These are phyloP conservation scores for Cladosporium sphaerospermum DNA, from an alignment of 2,329 filamentous ascomycete species.

Conservation along the genomic window DNA sequence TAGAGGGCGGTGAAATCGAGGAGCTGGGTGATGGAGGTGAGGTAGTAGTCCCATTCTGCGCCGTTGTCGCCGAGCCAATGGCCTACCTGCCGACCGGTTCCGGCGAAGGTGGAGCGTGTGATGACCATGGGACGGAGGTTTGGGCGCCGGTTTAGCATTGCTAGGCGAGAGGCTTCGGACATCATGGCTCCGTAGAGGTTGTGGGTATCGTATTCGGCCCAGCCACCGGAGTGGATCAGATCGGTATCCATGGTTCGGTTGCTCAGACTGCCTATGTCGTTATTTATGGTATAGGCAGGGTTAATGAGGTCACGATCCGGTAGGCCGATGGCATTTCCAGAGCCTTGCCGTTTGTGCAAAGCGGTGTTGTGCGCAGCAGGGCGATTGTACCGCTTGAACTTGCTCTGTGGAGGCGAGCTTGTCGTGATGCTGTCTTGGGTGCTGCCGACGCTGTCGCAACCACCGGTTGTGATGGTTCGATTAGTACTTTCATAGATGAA, in stretches of 20 bases:
- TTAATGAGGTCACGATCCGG: constrained; percentile 57
- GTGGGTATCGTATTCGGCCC: constrained; percentile 67
- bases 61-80: constrained; percentile 57
- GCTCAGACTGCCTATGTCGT: constrained; percentile 46
- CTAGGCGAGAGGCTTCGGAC: constrained; percentile 57
- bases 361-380: not conserved
- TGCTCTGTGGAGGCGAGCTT: constrained; percentile 22
- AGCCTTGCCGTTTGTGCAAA: constrained; percentile 9
- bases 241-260: constrained; percentile 56
- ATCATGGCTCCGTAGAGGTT: constrained; percentile 74
- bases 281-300: constrained; percentile 60
- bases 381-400: constrained; percentile 17
- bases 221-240: constrained; percentile 60
- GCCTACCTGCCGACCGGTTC: constrained; percentile 55
- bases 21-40: constrained; percentile 37
- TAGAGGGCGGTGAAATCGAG: constrained; percentile 43
- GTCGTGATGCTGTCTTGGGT: constrained; percentile 28
- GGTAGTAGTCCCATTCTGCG: constrained; percentile 41
- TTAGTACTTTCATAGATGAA: constrained; percentile 29
- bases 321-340: constrained; percentile 40
- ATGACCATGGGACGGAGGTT: constrained; percentile 62
- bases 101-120: constrained; percentile 69
- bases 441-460: constrained; percentile 23
- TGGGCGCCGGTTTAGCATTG: constrained; percentile 62
- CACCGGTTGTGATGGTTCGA: constrained; percentile 28